Conservation (phyloP, 2,329 filamentous ascomycete species). For the Aspergillus terreus region DNA sequence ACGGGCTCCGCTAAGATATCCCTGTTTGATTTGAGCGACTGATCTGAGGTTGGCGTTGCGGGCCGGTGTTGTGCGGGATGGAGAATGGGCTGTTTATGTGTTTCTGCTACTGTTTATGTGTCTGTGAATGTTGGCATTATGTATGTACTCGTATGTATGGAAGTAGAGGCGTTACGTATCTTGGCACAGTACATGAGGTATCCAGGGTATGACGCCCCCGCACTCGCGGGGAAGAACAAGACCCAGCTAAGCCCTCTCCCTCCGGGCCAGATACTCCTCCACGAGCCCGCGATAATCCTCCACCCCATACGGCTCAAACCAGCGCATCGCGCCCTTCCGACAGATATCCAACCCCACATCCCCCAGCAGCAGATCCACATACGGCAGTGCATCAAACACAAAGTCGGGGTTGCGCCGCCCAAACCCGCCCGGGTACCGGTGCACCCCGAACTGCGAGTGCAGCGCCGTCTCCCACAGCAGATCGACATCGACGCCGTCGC, state of each 20-base stretch:
- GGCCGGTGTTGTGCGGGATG: neutral
- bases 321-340: constrained; percentile 34
- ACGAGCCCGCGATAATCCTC: constrained; percentile 41
- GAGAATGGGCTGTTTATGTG: neutral
- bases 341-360: constrained; percentile 59
- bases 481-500: constrained; percentile 18
- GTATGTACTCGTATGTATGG: constrained; percentile 12
- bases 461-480: constrained; percentile 57
- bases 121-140: constrained; percentile 3
- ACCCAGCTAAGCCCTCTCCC: no score
- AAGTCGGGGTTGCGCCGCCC: constrained; percentile 58
- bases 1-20: constrained; percentile 3
- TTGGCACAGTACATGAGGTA: no score
- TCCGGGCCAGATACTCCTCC: constrained; percentile 34
- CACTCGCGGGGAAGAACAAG: no score
- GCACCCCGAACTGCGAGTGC: constrained; percentile 65
- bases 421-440: constrained; percentile 61
- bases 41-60: neutral
- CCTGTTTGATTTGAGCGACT: neutral
- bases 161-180: constrained; percentile 11
- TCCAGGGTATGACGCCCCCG: neutral
- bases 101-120: neutral
- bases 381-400: constrained; percentile 72
- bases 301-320: constrained; percentile 35
- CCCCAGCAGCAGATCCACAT: constrained; percentile 63